Evolutionary conservation across 495 filamentous ascomycete species (phyloP).

Genomic region (Penicillium herquei): DNA sequence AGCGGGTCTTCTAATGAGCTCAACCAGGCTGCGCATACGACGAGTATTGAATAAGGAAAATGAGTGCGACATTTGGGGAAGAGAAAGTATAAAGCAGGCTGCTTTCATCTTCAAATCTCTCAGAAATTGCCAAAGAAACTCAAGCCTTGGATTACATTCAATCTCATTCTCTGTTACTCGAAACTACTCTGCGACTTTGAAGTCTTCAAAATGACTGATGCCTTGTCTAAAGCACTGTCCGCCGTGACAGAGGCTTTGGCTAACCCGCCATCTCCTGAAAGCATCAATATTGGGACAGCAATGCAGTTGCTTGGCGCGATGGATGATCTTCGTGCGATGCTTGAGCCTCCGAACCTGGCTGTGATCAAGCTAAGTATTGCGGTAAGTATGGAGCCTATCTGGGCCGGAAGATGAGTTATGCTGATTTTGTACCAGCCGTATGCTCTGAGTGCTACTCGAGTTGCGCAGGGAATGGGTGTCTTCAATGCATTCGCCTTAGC

Average conservation of each 20-base stretch:
- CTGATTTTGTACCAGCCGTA: neutral
- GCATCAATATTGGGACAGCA: neutral
- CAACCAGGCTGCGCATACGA: too few relatives aligned
- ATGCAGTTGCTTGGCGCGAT: neutral
- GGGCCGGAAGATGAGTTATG: neutral
- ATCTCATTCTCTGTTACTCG: too few relatives aligned
- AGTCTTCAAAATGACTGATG: neutral
- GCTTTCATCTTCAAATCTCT: too few relatives aligned
- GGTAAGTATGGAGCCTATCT: neutral
- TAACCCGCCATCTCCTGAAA: neutral
- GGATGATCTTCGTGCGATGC: neutral
- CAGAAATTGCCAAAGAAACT: too few relatives aligned
- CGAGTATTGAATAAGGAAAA: too few relatives aligned
- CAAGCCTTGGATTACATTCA: too few relatives aligned
- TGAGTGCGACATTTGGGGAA: too few relatives aligned
- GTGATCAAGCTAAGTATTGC: neutral
- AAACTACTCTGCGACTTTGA: too few relatives aligned
- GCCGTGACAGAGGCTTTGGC: neutral
- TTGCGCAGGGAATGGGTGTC: neutral
- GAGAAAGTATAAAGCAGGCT: too few relatives aligned
- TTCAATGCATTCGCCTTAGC: neutral
- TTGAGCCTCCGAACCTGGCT: neutral
- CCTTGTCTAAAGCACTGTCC: neutral
- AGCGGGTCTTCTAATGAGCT: too few relatives aligned
- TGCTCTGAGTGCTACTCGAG: neutral